Evolutionary conservation across 257 asterid genomes (phyloP).

Genomic region (Eucommia ulmoides): DNA sequence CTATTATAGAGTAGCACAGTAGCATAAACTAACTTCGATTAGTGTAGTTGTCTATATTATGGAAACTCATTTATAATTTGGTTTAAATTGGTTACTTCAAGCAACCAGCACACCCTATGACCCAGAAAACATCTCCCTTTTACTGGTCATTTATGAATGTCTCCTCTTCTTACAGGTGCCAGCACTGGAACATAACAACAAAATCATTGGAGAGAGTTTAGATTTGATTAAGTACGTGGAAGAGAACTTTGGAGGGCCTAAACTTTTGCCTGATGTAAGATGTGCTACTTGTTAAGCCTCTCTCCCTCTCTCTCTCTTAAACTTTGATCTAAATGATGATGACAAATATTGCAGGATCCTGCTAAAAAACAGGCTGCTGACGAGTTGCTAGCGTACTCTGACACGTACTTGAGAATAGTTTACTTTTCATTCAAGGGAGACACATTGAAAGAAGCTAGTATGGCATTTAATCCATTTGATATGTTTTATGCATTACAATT

Average conservation of each 20-base stretch:
- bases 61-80: too few species aligned
- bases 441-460: slow-evolving; percentile 31
- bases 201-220: slow-evolving; percentile 45
- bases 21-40: too few species aligned
- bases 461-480: too few species aligned
- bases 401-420: slow-evolving; percentile 23
- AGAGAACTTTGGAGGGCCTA: slow-evolving; percentile 40
- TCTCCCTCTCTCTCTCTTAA: neutral
- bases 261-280: slow-evolving; percentile 36
- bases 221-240: slow-evolving; percentile 43
- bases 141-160: too few species aligned
- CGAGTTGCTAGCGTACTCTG: slow-evolving; percentile 39
- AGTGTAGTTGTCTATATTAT: too few species aligned
- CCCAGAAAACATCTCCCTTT: too few species aligned
- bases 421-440: slow-evolving; percentile 28
- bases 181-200: slow-evolving; percentile 45
- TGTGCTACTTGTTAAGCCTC: neutral
- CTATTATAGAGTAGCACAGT: too few species aligned
- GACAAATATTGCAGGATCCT: slow-evolving; percentile 25
- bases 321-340: neutral
- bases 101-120: too few species aligned
- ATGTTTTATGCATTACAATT: too few species aligned
- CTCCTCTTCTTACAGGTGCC: slow-evolving; percentile 32
- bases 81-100: too few species aligned
- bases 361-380: slow-evolving; percentile 39